Conservation (phyloP, 768 basidiomycete genomes). For the Kwoniella sp. region DNA sequence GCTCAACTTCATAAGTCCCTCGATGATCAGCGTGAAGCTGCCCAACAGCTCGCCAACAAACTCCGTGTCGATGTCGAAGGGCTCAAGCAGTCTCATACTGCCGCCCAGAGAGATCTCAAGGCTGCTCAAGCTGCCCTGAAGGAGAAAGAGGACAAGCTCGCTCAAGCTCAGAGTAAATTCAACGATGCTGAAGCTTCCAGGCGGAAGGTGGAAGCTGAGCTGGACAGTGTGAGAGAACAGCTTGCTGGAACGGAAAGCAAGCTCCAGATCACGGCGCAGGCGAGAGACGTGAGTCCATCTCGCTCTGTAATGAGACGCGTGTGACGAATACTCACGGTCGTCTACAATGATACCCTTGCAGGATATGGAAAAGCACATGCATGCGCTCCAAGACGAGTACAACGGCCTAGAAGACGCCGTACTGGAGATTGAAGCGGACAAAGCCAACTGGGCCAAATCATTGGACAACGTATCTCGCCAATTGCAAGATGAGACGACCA, state of each 20-base stretch:
- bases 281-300: constrained; percentile 75
- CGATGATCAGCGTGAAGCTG: constrained; percentile 65
- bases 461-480: constrained; percentile 71
- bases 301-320: too few relatives aligned
- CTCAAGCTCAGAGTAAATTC: constrained; percentile 42
- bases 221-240: constrained; percentile 32
- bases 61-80: constrained; percentile 76
- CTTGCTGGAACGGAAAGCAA: constrained; percentile 29
- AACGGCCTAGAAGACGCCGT: constrained; percentile 86
- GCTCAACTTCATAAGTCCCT: constrained; percentile 69
- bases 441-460: constrained; percentile 72
- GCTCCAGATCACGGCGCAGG: constrained; percentile 36
- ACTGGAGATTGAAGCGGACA: constrained; percentile 79
- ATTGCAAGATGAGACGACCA: constrained; percentile 71
- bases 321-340: too few relatives aligned
- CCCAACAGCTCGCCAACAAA: constrained; percentile 70
- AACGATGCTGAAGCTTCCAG: constrained; percentile 22
- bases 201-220: constrained; percentile 36
- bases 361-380: constrained; percentile 77
- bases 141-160: constrained; percentile 60
- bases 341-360: constrained; percentile 51
- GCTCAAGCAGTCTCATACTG: constrained; percentile 65
- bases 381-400: constrained; percentile 70
- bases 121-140: constrained; percentile 62
- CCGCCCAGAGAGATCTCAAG: constrained; percentile 68